Percentiles rank a stretch among this genome's conserved stretches.
These are phyloP conservation scores for Penicillium sp. DNA, from an alignment of 2,329 filamentous ascomycete species.

Conservation along the genomic window DNA sequence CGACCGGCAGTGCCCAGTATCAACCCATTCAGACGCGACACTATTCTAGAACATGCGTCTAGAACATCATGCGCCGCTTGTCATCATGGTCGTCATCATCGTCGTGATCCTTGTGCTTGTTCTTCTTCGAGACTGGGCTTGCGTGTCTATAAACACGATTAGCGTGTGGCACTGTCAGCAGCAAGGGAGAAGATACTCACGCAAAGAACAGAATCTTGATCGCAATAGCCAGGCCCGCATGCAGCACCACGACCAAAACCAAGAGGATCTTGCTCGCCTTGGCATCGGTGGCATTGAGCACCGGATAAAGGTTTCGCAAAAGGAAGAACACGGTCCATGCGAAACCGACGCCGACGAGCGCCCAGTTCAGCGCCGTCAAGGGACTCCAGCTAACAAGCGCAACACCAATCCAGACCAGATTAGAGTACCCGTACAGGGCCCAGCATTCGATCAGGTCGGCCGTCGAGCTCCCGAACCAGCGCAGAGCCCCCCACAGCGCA, in stretches of 20 bases:
- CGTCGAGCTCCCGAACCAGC: constrained; percentile 92
- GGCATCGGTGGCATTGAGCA: constrained; percentile 86
- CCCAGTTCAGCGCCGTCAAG: constrained; percentile 82
- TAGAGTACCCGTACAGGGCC: constrained; percentile 93
- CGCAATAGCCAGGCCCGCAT: constrained; percentile 84
- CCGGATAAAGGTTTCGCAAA: constrained; percentile 81
- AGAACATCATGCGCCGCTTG: constrained; percentile 32
- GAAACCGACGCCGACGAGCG: constrained; percentile 85
- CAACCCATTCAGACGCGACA: no score
- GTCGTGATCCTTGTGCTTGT: constrained; percentile 34
- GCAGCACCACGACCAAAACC: constrained; percentile 76
- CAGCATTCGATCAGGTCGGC: constrained; percentile 94
- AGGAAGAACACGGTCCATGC: constrained; percentile 79
- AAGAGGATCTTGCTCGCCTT: constrained; percentile 87
- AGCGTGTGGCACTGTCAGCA: constrained; percentile 52
- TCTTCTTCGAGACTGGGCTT: constrained; percentile 56
- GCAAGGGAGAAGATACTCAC: constrained; percentile 37
- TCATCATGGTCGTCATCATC: constrained; percentile 18
- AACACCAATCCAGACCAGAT: constrained; percentile 95
- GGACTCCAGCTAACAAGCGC: constrained; percentile 88
- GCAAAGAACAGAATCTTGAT: constrained; percentile 98
- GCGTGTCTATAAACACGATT: constrained; percentile 61
- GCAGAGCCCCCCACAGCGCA: constrained; percentile 78
- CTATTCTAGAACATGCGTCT: constrained; percentile 1
- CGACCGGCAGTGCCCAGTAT: no score